Base-by-base conservation (phyloP, 139 green algal species). In the Chlorella ohadii region DNA sequence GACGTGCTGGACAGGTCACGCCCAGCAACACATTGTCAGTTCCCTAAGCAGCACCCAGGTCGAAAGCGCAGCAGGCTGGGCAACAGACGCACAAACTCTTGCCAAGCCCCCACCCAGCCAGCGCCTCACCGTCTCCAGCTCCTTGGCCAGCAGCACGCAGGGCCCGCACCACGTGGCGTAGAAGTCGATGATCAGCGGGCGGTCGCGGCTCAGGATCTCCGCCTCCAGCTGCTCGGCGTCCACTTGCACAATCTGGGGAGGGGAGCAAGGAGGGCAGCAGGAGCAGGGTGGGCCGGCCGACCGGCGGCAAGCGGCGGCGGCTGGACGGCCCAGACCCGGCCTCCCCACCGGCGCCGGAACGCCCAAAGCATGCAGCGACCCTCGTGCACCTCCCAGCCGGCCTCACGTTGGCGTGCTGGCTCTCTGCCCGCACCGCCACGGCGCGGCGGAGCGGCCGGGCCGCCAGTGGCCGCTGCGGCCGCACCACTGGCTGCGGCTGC, bases 131-230 rank as follows among this genome's bases (percentile, higher is more conserved):
- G 86, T 81, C 41, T 96, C 92, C 36, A 96, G 87, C 89, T 97
- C 92, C 47, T 95, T 91, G 0, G 92, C 91, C 9, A 96, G 88
- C 72, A 96, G 76, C 57, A 96, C 31, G 76, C 94, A 97, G 23
- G 94, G 94, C 2, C 94, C 93, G 73, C 91, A 94, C 96, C 94
- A 98, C 16, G 93, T 97, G 20, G 96, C 96, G 61, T 95, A 99
- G 61, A 99, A 99, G 87, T 99, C 97, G 22, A 99, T 92, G 16
- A 99, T 93, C 1, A 98, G 70, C 0, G 94, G 92, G 28, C 86
- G 89, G 36, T 95, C 89, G 2, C 96, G 86, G 22, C 91, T 78
- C 33, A 87, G 78, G 31, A 99, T 92, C 2, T 89, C 94, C 3
- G 94, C 91, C 78, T 98, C 95, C 4, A 99, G 89, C 81, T 96